Conservation (phyloP, 192 early-diverging fungal genomes). For the Geranomyces variabilis region DNA sequence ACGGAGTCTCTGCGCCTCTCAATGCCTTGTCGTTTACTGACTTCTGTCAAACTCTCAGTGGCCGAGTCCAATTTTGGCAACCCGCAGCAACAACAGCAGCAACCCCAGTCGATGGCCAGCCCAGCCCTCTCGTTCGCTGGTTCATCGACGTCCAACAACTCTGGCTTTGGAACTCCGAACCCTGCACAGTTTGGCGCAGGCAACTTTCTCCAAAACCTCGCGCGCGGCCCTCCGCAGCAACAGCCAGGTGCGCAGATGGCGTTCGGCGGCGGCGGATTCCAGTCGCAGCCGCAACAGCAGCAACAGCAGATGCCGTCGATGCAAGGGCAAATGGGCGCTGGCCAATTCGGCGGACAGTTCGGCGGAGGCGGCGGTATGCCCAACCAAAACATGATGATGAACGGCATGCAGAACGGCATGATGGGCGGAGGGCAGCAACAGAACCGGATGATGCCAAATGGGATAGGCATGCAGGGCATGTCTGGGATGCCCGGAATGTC, state of each 20-base stretch:
- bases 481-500: not conserved
- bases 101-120: conserved; percentile 2
- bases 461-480: conserved; percentile 1
- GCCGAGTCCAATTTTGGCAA: not conserved
- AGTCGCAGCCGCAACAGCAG: not conserved
- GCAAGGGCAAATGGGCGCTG: not conserved
- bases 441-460: conserved; percentile 3
- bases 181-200: not conserved
- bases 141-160: not conserved
- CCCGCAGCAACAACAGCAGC: conserved; percentile 15
- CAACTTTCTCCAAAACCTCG: conserved; percentile 24
- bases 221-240: conserved; percentile 14
- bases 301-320: not conserved
- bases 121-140: conserved; percentile 22
- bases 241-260: not conserved
- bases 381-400: not conserved
- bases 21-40: not conserved
- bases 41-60: not conserved
- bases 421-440: not conserved
- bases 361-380: not conserved
- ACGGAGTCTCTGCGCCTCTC: not conserved
- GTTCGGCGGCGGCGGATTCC: not conserved
- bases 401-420: not conserved
- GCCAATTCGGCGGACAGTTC: not conserved
- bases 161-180: not conserved